Base-by-base conservation (phyloP, 1,139 yeast genomes). In the Hyphopichia pseudoburtonii region DNA sequence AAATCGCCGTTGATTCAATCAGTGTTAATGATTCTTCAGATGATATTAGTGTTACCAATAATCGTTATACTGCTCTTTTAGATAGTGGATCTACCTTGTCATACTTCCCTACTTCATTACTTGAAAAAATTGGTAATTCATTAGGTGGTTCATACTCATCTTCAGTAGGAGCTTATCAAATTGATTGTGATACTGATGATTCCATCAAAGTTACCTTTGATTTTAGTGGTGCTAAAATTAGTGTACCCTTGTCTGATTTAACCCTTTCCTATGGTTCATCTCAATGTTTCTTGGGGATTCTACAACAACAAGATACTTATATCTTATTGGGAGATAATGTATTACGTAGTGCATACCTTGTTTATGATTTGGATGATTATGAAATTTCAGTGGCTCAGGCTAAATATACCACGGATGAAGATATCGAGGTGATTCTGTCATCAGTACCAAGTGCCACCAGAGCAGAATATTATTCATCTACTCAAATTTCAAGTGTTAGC, bases 341-440 rank as follows among this genome's bases (percentile, higher is more conserved):
- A 61, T 63, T 89, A 50, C 73, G 87, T 42, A 70, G 77, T 36
- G 89, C 86, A 7, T 88, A 88, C 55, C 77, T 82, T 38, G 95
- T 87, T 30, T 87, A 76, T 50, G 94, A 89, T 58, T 64, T 87
- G 45, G 89, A 84, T 23, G 76, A 75, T 44, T 60, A 66, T 37
- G 78, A 80, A 51, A 67, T 88, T 21, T 80, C 83, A 1, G 42
- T 89, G 37, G 96, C 94, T 1, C 86, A 76, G 48, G 83, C 81
- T 5, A 62, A 61, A 38, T 53, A 56, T 33, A 54, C 76, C 8
- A 48, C 52, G 19, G 60, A 60, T 5, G 73, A 69, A 38, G 56
- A 70, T 35, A 67, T 80, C 33, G 77, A 73, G 42, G 62, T 58
- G 2, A 68, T 77, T 25, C 37, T 54, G 1, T 51, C 63, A 2